These are phyloP conservation scores for Asterella californica DNA, from an alignment of 225 moss, liverwort and hornwort species.

Conservation along the genomic window DNA sequence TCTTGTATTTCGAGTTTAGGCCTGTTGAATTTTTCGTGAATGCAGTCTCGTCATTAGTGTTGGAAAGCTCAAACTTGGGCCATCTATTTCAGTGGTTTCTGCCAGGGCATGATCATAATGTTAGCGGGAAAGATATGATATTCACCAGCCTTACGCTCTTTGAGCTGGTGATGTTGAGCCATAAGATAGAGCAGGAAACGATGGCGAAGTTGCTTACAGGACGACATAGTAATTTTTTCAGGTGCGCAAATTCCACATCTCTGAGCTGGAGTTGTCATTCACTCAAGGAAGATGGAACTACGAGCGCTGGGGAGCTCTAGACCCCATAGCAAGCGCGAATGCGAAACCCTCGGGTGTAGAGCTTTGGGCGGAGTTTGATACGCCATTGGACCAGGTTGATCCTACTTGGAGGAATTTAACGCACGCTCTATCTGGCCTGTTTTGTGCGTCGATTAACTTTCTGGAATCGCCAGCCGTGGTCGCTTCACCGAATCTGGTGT, in stretches of 20 bases:
- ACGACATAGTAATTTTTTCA: slow-evolving; percentile 7
- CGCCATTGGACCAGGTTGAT: slow-evolving; percentile 52
- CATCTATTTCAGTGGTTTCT: neutral
- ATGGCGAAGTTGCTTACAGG: neutral
- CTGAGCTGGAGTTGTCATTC: slow-evolving; percentile 85
- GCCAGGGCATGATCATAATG: neutral
- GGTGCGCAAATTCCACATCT: slow-evolving; percentile 67
- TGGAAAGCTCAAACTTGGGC: neutral
- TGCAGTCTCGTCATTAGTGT: neutral
- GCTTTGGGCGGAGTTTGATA: slow-evolving; percentile 70
- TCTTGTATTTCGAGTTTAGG: neutral
- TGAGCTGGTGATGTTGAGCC: neutral
- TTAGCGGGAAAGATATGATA: neutral
- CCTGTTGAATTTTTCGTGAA: neutral
- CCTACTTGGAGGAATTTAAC: slow-evolving; percentile 77
- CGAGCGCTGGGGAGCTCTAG: slow-evolving; percentile 72
- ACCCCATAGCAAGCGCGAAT: slow-evolving; percentile 43
- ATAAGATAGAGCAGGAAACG: neutral
- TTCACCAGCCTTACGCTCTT: neutral
- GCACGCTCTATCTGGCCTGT: slow-evolving; percentile 83
- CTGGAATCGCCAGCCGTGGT: slow-evolving; percentile 74
- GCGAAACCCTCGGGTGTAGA: slow-evolving; percentile 87
- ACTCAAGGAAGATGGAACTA: slow-evolving; percentile 95
- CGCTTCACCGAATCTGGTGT: slow-evolving; percentile 43
- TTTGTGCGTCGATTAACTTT: slow-evolving; percentile 91